These are phyloP conservation scores for Cladorrhinum sp. DNA, from an alignment of 2,329 filamentous ascomycete species.

Conservation along the genomic window DNA sequence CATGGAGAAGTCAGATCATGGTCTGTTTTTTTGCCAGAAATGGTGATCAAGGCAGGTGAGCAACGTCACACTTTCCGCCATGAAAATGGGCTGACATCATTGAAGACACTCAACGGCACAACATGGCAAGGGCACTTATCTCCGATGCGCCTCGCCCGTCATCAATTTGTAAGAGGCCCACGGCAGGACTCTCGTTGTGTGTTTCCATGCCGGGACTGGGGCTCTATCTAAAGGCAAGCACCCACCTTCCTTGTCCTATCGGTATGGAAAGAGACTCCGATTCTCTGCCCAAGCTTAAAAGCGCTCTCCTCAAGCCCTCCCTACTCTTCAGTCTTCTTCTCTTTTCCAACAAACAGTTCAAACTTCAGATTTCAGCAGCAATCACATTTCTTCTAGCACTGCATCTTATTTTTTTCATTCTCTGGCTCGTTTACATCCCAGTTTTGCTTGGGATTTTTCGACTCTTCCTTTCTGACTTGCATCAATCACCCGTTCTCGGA, in stretches of 20 bases:
- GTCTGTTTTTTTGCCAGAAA: too few species aligned
- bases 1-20: too few species aligned
- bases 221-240: background rate
- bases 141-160: too few species aligned
- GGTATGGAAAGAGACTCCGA: background rate
- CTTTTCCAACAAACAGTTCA: background rate
- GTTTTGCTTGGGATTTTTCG: too few species aligned
- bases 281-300: background rate
- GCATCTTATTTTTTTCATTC: background rate
- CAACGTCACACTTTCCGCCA: background rate
- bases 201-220: background rate
- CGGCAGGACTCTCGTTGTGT: too few species aligned
- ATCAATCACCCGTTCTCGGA: too few species aligned
- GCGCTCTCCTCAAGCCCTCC: background rate
- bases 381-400: background rate
- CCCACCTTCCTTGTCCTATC: background rate
- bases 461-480: too few species aligned
- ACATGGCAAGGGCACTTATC: too few species aligned
- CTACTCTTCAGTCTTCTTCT: background rate
- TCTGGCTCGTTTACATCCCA: too few species aligned
- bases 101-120: background rate
- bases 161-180: too few species aligned
- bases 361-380: background rate
- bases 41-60: background rate
- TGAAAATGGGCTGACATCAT: background rate